phyloP scores from a whole-genome alignment of 148 eudicot genomes.

The Rhododendron henanense region DNA sequence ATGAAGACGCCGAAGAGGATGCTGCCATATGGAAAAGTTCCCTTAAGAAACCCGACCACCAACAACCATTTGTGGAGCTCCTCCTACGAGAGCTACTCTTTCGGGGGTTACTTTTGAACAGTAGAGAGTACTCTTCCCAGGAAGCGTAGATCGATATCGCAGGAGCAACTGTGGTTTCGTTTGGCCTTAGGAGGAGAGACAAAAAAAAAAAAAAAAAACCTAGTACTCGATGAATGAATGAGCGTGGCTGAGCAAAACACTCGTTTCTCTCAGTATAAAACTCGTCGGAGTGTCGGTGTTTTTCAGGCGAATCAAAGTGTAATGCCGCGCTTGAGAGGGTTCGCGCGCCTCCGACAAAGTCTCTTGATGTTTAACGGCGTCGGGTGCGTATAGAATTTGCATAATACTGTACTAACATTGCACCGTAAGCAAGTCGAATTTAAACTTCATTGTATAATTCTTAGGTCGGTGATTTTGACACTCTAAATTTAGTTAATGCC shows the following conservation, averaged over 20 bases:
- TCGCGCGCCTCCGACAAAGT: neutral
- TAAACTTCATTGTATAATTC: no score
- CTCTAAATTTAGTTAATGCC: no score
- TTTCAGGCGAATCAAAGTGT: neutral
- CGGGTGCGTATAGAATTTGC: no score
- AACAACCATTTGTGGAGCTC: neutral
- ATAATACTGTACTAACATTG: no score
- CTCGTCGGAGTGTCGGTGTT: neutral
- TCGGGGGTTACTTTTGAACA: neutral
- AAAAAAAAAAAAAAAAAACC: neutral
- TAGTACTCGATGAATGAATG: neutral
- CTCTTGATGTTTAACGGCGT: neutral
- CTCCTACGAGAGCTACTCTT: neutral
- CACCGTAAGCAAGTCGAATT: no score
- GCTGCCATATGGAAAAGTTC: slow-evolving; percentile 4
- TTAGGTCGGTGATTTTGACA: no score
- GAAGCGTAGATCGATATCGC: neutral
- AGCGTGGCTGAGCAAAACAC: neutral
- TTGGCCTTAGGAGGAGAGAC: neutral
- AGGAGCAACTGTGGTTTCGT: neutral
- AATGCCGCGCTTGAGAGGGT: neutral
- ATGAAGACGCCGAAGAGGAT: slow-evolving; percentile 11
- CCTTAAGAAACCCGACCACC: neutral
- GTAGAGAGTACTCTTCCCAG: neutral
- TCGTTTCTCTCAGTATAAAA: neutral